A percentile compares a stretch with the other conserved stretches of the same genome.
Evolutionary conservation across 225 moss, liverwort and hornwort species (phyloP).

Genomic region (Rhytidiadelphus loreus): DNA sequence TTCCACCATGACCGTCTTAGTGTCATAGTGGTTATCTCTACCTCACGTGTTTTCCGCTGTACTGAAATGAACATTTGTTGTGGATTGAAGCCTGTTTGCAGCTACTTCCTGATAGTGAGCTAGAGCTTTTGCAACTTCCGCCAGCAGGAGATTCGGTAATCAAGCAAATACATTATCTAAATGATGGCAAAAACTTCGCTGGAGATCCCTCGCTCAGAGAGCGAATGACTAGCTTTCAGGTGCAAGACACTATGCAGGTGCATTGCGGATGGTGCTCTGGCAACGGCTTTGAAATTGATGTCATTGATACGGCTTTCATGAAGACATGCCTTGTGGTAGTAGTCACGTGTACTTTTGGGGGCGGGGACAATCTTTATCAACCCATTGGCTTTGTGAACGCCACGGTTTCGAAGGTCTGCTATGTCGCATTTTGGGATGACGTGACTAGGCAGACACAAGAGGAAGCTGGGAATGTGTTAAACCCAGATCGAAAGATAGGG

Average conservation of each 20-base stretch:
- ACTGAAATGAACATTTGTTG: neutral
- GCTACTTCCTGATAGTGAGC: conserved; percentile 51
- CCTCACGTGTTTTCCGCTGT: neutral
- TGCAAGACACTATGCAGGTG: conserved; percentile 55
- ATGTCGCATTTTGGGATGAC: conserved; percentile 94
- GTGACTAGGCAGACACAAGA: conserved; percentile 62
- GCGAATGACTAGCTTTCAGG: conserved; percentile 40
- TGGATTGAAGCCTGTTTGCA: conserved; percentile 62
- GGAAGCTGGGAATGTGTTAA: conserved; percentile 42
- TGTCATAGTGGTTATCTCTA: neutral
- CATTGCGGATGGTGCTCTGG: conserved; percentile 93
- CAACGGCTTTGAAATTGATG: conserved; percentile 57
- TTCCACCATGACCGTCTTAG: neutral
- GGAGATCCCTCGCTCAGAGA: conserved; percentile 12
- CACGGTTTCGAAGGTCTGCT: conserved; percentile 71
- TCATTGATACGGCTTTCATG: conserved; percentile 53
- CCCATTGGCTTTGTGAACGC: conserved; percentile 73
- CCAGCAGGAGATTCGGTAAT: conserved; percentile 25
- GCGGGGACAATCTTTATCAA: conserved; percentile 94
- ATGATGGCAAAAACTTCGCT: conserved; percentile 12
- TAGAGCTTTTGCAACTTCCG: conserved; percentile 47
- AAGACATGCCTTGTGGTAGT: conserved; percentile 61
- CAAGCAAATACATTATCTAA: conserved; percentile 39
- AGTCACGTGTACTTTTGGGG: conserved; percentile 89
- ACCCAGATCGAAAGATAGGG: conserved; percentile 49